Conservation (phyloP, 768 basidiomycete genomes). For the Coprinellus micaceus region DNA sequence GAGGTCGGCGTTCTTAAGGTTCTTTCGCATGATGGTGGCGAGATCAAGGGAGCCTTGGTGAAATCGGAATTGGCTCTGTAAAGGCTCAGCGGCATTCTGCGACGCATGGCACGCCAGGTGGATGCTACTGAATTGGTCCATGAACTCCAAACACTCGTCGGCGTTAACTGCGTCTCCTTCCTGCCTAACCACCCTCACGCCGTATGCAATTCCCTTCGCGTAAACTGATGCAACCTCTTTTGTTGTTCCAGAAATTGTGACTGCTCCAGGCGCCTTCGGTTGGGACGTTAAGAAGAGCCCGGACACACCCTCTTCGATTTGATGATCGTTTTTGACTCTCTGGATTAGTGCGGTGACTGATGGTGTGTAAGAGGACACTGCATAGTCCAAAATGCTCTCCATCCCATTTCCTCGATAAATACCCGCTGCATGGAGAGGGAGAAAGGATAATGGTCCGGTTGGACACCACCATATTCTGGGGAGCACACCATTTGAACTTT, state of each 20-base stretch:
- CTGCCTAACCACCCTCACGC: background rate
- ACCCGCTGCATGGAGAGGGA: constrained; percentile 13
- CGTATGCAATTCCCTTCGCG: too few relatives aligned
- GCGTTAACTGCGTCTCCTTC: background rate
- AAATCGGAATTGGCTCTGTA: constrained; percentile 20
- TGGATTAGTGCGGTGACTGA: constrained; percentile 9
- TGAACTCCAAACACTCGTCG: background rate
- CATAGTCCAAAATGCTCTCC: constrained; percentile 11
- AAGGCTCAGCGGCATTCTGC: constrained; percentile 23
- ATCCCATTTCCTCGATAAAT: background rate
- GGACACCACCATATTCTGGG: constrained; percentile 14
- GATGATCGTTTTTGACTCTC: background rate
- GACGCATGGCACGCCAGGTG: constrained; percentile 34
- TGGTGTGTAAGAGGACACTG: constrained; percentile 21
- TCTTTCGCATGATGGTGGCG: constrained; percentile 8
- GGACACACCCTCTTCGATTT: background rate
- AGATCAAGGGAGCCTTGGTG: constrained; percentile 19
- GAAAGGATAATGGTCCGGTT: constrained; percentile 9
- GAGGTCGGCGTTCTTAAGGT: constrained; percentile 17
- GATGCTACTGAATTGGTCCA: constrained; percentile 16
- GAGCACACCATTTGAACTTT: background rate
- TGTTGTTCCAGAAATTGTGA: constrained; percentile 9
- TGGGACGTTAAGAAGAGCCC: constrained; percentile 14
- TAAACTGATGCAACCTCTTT: constrained; percentile 6
- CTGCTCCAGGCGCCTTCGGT: constrained; percentile 2